Conservation (phyloP, 352 stramenopile genomes). For the Achlya hypogyna region DNA sequence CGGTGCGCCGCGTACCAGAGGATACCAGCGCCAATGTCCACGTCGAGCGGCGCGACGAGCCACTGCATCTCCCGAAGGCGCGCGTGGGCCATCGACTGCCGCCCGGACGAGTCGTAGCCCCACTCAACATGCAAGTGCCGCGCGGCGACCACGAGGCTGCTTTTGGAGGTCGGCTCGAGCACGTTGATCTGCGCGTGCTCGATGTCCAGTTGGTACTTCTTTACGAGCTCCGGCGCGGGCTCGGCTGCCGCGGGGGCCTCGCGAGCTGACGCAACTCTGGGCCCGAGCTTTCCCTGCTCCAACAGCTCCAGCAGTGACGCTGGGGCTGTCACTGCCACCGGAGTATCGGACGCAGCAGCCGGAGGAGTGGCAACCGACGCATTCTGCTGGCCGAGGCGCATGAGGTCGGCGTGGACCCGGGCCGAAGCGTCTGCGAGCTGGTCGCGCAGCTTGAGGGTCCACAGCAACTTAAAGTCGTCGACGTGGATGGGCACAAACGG, state of each 20-base stretch:
- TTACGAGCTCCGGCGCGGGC: not conserved
- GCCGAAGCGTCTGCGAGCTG: constrained; percentile 60
- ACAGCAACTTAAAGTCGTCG: constrained; percentile 70
- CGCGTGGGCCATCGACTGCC: constrained; percentile 44
- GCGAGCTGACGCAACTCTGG: constrained; percentile 20
- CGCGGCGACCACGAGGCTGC: constrained; percentile 57
- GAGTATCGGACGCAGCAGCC: not conserved
- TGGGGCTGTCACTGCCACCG: constrained; percentile 34
- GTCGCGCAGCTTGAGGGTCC: constrained; percentile 69
- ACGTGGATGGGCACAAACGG: constrained; percentile 49
- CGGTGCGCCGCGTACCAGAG: constrained; percentile 52
- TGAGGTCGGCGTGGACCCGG: constrained; percentile 41
- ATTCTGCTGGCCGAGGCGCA: constrained; percentile 22
- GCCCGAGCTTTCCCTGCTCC: constrained; percentile 63
- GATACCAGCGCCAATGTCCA: constrained; percentile 60
- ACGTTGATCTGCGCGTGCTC: constrained; percentile 57
- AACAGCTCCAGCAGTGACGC: constrained; percentile 51
- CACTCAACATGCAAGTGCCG: constrained; percentile 72
- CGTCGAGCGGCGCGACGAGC: constrained; percentile 61
- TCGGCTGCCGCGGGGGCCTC: constrained; percentile 21
- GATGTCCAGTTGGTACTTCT: not conserved
- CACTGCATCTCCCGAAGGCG: constrained; percentile 59
- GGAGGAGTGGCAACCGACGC: not conserved
- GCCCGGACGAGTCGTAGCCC: constrained; percentile 35
- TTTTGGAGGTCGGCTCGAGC: constrained; percentile 50